Conservation (phyloP, 2,329 filamentous ascomycete species). For the Pseudocercospora ulei region DNA sequence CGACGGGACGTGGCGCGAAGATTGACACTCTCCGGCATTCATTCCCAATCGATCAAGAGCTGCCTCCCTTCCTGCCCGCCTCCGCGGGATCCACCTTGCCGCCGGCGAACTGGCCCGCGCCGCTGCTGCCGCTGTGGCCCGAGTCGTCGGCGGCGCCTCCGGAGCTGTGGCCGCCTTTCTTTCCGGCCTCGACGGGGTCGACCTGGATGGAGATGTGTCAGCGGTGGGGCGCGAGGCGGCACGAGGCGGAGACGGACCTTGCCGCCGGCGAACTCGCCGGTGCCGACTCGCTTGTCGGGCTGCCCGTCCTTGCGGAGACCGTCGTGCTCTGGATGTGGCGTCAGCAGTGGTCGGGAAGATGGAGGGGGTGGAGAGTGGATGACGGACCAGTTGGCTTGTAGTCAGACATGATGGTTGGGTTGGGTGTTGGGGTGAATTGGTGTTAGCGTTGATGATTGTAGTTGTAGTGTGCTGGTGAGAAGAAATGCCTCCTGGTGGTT, state of each 20-base stretch:
- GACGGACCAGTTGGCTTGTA: conserved; percentile 34
- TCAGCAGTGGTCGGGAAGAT: conserved; percentile 4
- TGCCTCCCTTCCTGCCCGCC: conserved; percentile 15
- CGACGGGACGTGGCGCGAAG: no score
- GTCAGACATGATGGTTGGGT: conserved; percentile 29
- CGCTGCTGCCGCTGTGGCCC: conserved; percentile 19
- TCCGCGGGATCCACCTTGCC: conserved; percentile 20
- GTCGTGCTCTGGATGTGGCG: conserved; percentile 34
- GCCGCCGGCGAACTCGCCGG: conserved; percentile 38
- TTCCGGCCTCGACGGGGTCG: conserved; percentile 37
- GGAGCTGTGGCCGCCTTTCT: conserved; percentile 33
- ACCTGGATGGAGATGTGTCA: conserved; percentile 30
- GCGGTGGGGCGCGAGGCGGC: neutral
- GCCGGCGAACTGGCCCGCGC: conserved; percentile 24
- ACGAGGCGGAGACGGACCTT: neutral
- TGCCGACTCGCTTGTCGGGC: conserved; percentile 38
- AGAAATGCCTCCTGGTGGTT: conserved; percentile 7
- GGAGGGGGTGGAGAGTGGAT: neutral
- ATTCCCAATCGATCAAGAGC: conserved; percentile 12
- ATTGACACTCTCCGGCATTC: no score
- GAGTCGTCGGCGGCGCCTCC: conserved; percentile 15
- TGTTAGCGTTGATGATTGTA: conserved; percentile 10
- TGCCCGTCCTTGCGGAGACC: conserved; percentile 39
- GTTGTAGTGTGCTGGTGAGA: conserved; percentile 9
- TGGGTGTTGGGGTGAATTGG: conserved; percentile 13